Percentiles rank a stretch among this genome's conserved stretches.
Conservation (phyloP, 225 moss, liverwort and hornwort genomes). For the Marchantia paleacea region DNA sequence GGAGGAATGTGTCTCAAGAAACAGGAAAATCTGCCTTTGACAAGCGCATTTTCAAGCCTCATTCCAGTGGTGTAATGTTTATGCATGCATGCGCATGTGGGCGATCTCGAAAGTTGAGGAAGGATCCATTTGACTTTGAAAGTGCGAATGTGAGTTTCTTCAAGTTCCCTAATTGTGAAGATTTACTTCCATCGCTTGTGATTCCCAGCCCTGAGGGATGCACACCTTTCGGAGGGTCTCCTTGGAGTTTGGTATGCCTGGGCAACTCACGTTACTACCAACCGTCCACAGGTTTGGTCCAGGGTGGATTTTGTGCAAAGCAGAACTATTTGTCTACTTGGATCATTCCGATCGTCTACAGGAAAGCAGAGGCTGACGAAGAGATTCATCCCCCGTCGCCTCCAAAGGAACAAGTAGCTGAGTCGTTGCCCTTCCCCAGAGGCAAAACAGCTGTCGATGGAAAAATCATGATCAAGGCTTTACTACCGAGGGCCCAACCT, state of each 20-base stretch:
- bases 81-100: slow-evolving; percentile 98
- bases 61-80: slow-evolving; percentile 88
- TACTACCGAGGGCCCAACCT: slow-evolving; percentile 48
- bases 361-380: slow-evolving; percentile 36
- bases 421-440: slow-evolving; percentile 17
- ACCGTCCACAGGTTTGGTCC: slow-evolving; percentile 65
- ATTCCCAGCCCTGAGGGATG: slow-evolving; percentile 47
- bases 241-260: slow-evolving; percentile 87
- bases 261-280: slow-evolving; percentile 82
- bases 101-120: slow-evolving; percentile 79
- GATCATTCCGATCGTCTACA: slow-evolving; percentile 60
- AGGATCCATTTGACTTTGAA: slow-evolving; percentile 82
- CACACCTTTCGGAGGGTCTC: slow-evolving; percentile 48
- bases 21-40: slow-evolving; percentile 17
- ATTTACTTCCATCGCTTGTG: slow-evolving; percentile 58
- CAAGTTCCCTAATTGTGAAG: slow-evolving; percentile 81
- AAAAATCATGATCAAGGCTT: slow-evolving; percentile 30
- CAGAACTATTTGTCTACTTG: slow-evolving; percentile 67
- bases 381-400: slow-evolving; percentile 17
- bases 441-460: slow-evolving; percentile 40
- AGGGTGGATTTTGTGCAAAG: slow-evolving; percentile 72
- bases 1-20: slow-evolving; percentile 6
- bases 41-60: slow-evolving; percentile 46
- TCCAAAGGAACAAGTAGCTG: slow-evolving; percentile 36
- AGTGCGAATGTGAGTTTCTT: slow-evolving; percentile 91